A percentile compares a stretch with the other conserved stretches of the same genome.
Conservation (phyloP, 148 eudicot species). For the Vaccinium myrtillus region DNA sequence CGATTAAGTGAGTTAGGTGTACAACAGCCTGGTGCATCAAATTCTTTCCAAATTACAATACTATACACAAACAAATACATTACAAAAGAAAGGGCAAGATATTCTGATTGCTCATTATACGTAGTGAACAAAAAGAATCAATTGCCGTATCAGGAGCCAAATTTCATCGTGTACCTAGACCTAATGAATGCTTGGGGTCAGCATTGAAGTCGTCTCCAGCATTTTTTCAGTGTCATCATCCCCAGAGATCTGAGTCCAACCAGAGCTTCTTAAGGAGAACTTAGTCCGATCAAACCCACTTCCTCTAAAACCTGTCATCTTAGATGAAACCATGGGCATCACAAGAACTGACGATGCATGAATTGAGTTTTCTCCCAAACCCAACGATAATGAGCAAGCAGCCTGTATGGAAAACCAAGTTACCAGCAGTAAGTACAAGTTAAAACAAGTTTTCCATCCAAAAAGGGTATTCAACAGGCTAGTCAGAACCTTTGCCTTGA, state of each 20-base stretch:
- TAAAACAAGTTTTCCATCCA: not conserved
- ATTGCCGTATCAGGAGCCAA: not conserved
- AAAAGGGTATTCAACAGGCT: slow-evolving; percentile 6
- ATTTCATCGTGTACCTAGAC: slow-evolving; percentile 11
- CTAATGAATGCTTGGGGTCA: slow-evolving; percentile 34
- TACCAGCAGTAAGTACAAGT: not conserved
- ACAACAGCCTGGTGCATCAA: slow-evolving; percentile 4
- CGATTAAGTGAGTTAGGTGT: not conserved
- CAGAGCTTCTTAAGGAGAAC: slow-evolving; percentile 52
- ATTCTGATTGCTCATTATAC: not conserved
- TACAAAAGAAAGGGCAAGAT: not conserved
- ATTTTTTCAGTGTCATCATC: slow-evolving; percentile 52
- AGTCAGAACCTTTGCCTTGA: slow-evolving; percentile 70
- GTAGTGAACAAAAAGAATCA: not conserved
- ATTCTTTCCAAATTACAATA: slow-evolving; percentile 1
- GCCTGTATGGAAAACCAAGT: slow-evolving; percentile 39
- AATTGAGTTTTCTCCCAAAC: slow-evolving; percentile 79
- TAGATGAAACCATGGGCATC: slow-evolving; percentile 98
- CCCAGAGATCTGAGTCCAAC: slow-evolving; percentile 66
- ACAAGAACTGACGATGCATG: slow-evolving; percentile 86
- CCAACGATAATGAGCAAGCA: slow-evolving; percentile 68
- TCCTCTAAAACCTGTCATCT: slow-evolving; percentile 88
- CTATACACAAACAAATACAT: slow-evolving; percentile 1
- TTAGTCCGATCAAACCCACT: slow-evolving; percentile 49
- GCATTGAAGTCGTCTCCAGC: slow-evolving; percentile 50